Percentiles rank a stretch among this genome's conserved stretches.
These are phyloP conservation scores for Podospora comata DNA, from an alignment of 495 filamentous ascomycete species.

Conservation along the genomic window DNA sequence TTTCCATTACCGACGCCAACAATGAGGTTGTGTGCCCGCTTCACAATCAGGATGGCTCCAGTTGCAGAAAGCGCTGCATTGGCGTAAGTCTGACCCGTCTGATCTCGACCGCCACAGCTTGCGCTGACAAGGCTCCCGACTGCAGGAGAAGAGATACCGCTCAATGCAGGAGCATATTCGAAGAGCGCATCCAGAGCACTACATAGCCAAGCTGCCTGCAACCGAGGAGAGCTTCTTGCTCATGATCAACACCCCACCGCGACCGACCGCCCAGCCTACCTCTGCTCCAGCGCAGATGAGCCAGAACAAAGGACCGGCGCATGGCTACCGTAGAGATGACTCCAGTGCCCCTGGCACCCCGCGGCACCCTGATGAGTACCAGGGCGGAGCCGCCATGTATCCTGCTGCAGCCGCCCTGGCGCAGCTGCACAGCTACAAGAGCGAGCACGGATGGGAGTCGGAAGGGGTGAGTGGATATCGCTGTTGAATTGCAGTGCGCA, in stretches of 20 bases:
- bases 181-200: slow-evolving; percentile 94
- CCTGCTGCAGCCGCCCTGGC: slow-evolving; percentile 82
- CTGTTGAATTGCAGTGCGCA: neutral
- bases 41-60: slow-evolving; percentile 93
- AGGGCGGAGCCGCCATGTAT: slow-evolving; percentile 59
- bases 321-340: slow-evolving; percentile 58
- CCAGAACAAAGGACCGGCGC: slow-evolving; percentile 39
- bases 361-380: slow-evolving; percentile 64
- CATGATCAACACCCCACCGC: slow-evolving; percentile 88
- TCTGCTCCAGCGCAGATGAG: slow-evolving; percentile 28
- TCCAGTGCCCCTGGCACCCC: slow-evolving; percentile 70
- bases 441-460: slow-evolving; percentile 78
- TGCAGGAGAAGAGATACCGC: slow-evolving; percentile 91
- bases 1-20: slow-evolving; percentile 85
- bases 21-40: slow-evolving; percentile 97
- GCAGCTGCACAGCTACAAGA: slow-evolving; percentile 74
- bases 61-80: slow-evolving; percentile 94
- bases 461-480: slow-evolving; percentile 61
- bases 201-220: slow-evolving; percentile 96
- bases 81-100: slow-evolving; percentile 68
- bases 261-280: slow-evolving; percentile 48
- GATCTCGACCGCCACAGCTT: slow-evolving; percentile 24
- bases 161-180: slow-evolving; percentile 99
- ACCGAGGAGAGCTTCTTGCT: slow-evolving; percentile 97
- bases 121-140: slow-evolving; percentile 7